A percentile compares a stretch with the other conserved stretches of the same genome.
phyloP scores from a whole-genome alignment of 179 eudicot species.

The Patellifolia procumbens region DNA sequence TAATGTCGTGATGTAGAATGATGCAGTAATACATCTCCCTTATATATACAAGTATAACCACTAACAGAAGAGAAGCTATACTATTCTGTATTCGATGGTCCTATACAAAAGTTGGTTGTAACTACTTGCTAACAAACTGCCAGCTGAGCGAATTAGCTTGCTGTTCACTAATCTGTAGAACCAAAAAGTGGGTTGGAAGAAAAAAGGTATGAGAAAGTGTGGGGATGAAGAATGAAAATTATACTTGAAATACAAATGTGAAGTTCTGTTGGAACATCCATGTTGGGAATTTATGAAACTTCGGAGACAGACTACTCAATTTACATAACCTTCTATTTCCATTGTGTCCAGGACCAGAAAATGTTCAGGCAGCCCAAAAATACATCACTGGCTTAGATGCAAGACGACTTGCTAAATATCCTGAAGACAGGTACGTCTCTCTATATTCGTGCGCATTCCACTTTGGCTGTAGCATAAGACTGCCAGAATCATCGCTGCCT shows the following conservation, averaged over 20 bases:
- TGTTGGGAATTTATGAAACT: neutral
- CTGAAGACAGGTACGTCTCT: slow-evolving; percentile 72
- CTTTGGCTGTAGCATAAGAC: neutral
- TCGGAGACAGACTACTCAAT: neutral
- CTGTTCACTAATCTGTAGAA: too few relatives aligned
- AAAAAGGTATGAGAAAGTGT: neutral
- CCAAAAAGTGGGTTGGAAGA: too few relatives aligned
- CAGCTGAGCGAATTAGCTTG: too few relatives aligned
- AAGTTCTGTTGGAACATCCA: neutral
- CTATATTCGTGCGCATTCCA: neutral
- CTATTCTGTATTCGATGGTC: too few relatives aligned
- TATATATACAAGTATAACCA: too few relatives aligned
- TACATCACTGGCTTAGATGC: slow-evolving; percentile 98
- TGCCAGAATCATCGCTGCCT: neutral
- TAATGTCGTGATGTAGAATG: too few relatives aligned
- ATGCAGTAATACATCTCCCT: too few relatives aligned
- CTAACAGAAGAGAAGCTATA: too few relatives aligned
- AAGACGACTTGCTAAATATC: slow-evolving; percentile 76
- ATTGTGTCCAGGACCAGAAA: slow-evolving; percentile 58
- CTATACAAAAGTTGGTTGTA: too few relatives aligned
- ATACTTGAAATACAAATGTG: neutral
- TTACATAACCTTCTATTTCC: neutral
- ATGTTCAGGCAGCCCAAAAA: slow-evolving; percentile 89
- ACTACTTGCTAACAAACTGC: too few relatives aligned
- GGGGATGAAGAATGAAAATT: too few relatives aligned